Base-by-base conservation (phyloP, 805 yeast genomes). In the Yueomyces sinensis region DNA sequence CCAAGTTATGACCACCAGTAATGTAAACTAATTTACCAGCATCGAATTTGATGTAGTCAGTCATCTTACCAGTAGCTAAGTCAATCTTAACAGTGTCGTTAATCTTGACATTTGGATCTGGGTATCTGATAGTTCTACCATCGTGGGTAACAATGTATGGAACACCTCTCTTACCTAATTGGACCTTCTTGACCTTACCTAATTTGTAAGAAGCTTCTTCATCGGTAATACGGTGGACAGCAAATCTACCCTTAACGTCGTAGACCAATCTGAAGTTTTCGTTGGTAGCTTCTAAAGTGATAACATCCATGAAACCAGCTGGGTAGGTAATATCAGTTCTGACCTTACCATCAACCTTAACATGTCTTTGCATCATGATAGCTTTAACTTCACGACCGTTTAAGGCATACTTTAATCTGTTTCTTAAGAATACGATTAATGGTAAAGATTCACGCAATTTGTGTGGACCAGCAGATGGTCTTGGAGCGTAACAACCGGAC, bases 401-500 rank as follows among this genome's bases (percentile, higher is more conserved):
- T 64, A 89, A 76, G 52, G 96, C 97, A 68, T 89, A 87, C 86
- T 86, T 89, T 67, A 89, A 76, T 74, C 96, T 83, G 89, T 89
- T 89, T 78, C 96, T 83, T 63, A 89, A 72, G 74, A 89, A 89
- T 54, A 87, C 89, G 62, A 89, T 76, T 70, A 87, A 79, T 65
- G 97, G 97, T 63, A 87, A 80, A 46, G 95, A 87, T 74, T 87
- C 97, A 70, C 96, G 80, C 66, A 87, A 77, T 72, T 89, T 91
- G 77, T 89, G 98, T 66, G 98, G 98, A 76, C 98, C 98, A 58
- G 94, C 80, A 49, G 96, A 86, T 64, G 97, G 95, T 75, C 97
- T 86, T 74, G 98, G 98, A 50, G 98, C 98, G 68, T 91, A 91
- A 63, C 83, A 75, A 67, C 99, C 99, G 64, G 96, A 82, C 74